Percentiles rank a stretch among this genome's conserved stretches.
Conservation (phyloP, 2,329 filamentous ascomycete species). For the Talaromyces atroroseus region DNA sequence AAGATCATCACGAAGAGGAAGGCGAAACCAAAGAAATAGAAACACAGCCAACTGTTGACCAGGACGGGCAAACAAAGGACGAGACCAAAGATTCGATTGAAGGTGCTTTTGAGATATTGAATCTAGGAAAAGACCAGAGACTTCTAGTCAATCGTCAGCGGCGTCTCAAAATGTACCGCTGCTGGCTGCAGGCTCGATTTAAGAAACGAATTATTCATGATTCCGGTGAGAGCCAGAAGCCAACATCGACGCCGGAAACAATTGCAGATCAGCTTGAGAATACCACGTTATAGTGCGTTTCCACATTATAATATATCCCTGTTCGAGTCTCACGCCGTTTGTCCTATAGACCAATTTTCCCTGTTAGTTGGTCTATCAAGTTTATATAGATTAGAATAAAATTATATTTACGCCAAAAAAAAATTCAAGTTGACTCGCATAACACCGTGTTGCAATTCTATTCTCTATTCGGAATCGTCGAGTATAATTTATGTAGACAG, state of each 20-base stretch:
- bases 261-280: slow-evolving; percentile 4
- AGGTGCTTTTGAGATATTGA: slow-evolving; percentile 61
- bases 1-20: background rate
- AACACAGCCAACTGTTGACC: slow-evolving; percentile 12
- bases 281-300: slow-evolving; percentile 8
- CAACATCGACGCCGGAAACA: background rate
- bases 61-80: slow-evolving; percentile 12
- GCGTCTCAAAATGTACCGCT: slow-evolving; percentile 96
- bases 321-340: no score
- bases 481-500: no score
- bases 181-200: slow-evolving; percentile 58
- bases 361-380: background rate
- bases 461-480: no score
- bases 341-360: background rate
- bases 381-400: no score
- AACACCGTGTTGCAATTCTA: no score
- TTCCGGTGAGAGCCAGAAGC: background rate
- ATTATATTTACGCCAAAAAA: no score
- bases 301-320: background rate
- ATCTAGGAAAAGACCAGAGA: slow-evolving; percentile 79
- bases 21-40: background rate
- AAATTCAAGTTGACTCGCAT: no score
- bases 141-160: slow-evolving; percentile 87
- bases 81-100: background rate
- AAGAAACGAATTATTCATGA: slow-evolving; percentile 24